Evolutionary conservation across 2,329 filamentous ascomycete species (phyloP).

Genomic region (Torrubiella hemipterigena): DNA sequence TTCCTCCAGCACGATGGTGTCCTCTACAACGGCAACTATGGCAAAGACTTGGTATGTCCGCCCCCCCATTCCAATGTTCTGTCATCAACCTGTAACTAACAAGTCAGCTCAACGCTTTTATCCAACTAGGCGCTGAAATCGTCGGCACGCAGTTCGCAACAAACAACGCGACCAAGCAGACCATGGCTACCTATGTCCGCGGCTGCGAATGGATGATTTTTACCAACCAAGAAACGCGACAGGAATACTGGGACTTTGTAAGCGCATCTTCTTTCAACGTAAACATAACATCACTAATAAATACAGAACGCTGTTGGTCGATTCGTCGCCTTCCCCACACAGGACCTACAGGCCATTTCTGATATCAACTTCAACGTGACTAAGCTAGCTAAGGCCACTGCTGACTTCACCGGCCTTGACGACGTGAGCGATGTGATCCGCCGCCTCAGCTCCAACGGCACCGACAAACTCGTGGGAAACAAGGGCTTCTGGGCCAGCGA

Average conservation of each 20-base stretch:
- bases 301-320: slow-evolving; percentile 11
- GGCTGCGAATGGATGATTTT: slow-evolving; percentile 13
- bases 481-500: slow-evolving; percentile 13
- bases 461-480: slow-evolving; percentile 11
- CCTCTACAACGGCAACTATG: slow-evolving; percentile 14
- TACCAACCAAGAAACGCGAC: slow-evolving; percentile 7
- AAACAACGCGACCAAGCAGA: slow-evolving; percentile 6
- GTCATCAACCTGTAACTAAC: neutral
- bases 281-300: neutral
- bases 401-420: slow-evolving; percentile 9
- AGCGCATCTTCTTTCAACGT: neutral
- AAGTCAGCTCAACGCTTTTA: slow-evolving; percentile 11
- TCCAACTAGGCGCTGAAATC: slow-evolving; percentile 11
- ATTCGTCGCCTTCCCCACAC: slow-evolving; percentile 11
- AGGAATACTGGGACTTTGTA: slow-evolving; percentile 12
- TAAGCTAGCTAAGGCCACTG: slow-evolving; percentile 9
- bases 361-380: slow-evolving; percentile 14
- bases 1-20: slow-evolving; percentile 13
- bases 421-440: slow-evolving; percentile 8
- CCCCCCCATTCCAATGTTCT: neutral
- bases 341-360: slow-evolving; percentile 11
- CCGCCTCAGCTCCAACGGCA: slow-evolving; percentile 11
- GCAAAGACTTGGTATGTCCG: slow-evolving; percentile 11
- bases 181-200: slow-evolving; percentile 10
- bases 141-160: slow-evolving; percentile 12